Conservation (phyloP, 768 basidiomycete genomes). For the Hygrocybe punicea region DNA sequence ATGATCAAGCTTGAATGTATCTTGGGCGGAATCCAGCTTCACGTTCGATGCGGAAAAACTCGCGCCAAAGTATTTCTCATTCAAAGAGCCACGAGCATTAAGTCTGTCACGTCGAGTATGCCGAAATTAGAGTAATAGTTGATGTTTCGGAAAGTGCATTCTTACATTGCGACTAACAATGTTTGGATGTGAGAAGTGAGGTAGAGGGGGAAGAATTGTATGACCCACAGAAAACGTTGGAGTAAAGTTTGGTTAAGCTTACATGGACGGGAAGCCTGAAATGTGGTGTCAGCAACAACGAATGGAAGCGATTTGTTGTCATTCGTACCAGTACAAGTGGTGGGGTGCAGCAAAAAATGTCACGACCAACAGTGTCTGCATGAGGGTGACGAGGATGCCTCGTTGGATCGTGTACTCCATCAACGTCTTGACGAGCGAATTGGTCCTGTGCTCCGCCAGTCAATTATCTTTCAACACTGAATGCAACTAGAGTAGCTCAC, state of each 20-base stretch:
- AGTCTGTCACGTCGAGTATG: constrained; percentile 13
- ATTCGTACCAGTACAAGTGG: constrained; percentile 37
- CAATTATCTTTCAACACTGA: not conserved
- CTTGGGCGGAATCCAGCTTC: not conserved
- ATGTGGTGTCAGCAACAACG: not conserved
- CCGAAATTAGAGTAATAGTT: not conserved
- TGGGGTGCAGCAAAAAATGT: constrained; percentile 39
- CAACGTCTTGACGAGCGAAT: constrained; percentile 37
- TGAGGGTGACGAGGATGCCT: constrained; percentile 43
- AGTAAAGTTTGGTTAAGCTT: constrained; percentile 48
- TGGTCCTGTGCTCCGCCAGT: constrained; percentile 31
- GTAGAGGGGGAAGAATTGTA: constrained; percentile 18
- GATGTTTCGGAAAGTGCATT: not conserved
- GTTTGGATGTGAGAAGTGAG: not conserved
- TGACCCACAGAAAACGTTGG: constrained; percentile 49
- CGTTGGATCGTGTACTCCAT: constrained; percentile 43
- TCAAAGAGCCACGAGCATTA: constrained; percentile 14
- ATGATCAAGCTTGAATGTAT: not conserved
- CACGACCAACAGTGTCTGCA: constrained; percentile 41
- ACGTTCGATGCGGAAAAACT: not conserved
- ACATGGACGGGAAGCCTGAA: constrained; percentile 46
- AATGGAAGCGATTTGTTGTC: not conserved
- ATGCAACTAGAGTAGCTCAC: constrained; percentile 22
- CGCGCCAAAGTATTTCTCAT: not conserved
- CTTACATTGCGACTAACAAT: constrained; percentile 33